These are phyloP conservation scores for Lentinula guzmanii DNA, from an alignment of 768 basidiomycete species.

Conservation along the genomic window DNA sequence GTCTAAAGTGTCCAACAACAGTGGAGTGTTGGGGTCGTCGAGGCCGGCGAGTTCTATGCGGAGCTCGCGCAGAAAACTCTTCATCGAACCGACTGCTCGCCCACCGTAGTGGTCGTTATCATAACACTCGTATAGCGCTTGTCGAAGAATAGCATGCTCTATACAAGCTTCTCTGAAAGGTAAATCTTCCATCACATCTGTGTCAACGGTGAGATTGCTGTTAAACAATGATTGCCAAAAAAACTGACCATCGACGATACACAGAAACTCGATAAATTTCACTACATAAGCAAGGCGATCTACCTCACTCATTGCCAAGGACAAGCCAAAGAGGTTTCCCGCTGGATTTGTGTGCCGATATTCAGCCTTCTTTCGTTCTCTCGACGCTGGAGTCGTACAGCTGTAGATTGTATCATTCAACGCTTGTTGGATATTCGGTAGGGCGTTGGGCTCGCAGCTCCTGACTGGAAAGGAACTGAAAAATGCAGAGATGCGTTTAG, in stretches of 20 bases:
- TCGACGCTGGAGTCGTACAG: constrained; percentile 7
- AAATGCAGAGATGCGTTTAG: neutral
- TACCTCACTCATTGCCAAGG: constrained; percentile 13
- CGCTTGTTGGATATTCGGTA: neutral
- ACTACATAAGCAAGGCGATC: constrained; percentile 16
- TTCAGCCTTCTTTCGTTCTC: constrained; percentile 11
- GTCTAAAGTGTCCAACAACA: neutral
- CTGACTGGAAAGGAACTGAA: constrained; percentile 1
- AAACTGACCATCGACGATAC: constrained; percentile 18
- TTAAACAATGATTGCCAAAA: no score
- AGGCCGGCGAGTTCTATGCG: neutral
- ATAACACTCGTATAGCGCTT: neutral
- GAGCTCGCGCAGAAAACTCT: neutral
- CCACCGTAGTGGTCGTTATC: neutral
- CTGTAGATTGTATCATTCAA: neutral
- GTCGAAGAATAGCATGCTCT: constrained; percentile 11
- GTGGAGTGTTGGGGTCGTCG: neutral
- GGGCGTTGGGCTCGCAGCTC: neutral
- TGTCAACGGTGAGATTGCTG: neutral
- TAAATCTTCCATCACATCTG: constrained; percentile 20
- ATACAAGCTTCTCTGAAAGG: constrained; percentile 13
- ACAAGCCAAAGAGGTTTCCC: constrained; percentile 15
- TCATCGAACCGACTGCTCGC: neutral
- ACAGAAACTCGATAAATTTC: constrained; percentile 17
- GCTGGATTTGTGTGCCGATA: constrained; percentile 16